A percentile compares a stretch with the other conserved stretches of the same genome.
Conservation (phyloP, 108 stramenopile genomes). For the Cyclotella sp. region DNA sequence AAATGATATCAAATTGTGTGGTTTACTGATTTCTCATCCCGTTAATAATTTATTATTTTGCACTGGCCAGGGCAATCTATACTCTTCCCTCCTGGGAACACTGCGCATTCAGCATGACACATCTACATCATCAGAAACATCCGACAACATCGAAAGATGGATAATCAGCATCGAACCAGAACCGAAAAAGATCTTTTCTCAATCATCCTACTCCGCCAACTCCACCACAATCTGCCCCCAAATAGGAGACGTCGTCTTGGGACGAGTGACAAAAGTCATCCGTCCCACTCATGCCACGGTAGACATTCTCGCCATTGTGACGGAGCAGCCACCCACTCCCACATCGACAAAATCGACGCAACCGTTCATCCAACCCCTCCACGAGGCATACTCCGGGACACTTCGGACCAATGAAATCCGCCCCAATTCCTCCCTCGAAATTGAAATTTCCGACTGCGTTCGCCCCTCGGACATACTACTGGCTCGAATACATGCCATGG, state of each 20-base stretch:
- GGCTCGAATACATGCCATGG: conserved; percentile 80
- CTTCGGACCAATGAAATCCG: conserved; percentile 81
- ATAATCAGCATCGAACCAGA: conserved; percentile 23
- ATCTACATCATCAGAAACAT: conserved; percentile 1
- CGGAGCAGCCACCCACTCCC: conserved; percentile 4
- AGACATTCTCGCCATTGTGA: conserved; percentile 65
- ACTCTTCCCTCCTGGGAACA: conserved; percentile 63
- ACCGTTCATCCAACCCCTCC: conserved; percentile 35
- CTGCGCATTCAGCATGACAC: conserved; percentile 35
- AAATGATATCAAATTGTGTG: no score
- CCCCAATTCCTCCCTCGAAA: conserved; percentile 63
- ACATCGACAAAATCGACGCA: conserved; percentile 38
- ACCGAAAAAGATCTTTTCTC: conserved; percentile 28
- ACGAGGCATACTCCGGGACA: conserved; percentile 45
- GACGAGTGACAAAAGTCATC: conserved; percentile 64
- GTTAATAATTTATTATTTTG: neutral
- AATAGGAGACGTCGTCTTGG: conserved; percentile 73
- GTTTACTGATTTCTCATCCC: neutral
- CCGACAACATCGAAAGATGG: conserved; percentile 19
- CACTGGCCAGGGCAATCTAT: conserved; percentile 52
- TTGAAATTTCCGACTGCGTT: conserved; percentile 72
- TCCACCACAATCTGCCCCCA: conserved; percentile 21
- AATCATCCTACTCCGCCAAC: conserved; percentile 7
- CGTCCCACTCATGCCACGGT: conserved; percentile 67
- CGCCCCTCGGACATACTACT: conserved; percentile 87